These are phyloP conservation scores for Fraxinus angustifolia DNA, from an alignment of 305 asterid species.

Conservation along the genomic window DNA sequence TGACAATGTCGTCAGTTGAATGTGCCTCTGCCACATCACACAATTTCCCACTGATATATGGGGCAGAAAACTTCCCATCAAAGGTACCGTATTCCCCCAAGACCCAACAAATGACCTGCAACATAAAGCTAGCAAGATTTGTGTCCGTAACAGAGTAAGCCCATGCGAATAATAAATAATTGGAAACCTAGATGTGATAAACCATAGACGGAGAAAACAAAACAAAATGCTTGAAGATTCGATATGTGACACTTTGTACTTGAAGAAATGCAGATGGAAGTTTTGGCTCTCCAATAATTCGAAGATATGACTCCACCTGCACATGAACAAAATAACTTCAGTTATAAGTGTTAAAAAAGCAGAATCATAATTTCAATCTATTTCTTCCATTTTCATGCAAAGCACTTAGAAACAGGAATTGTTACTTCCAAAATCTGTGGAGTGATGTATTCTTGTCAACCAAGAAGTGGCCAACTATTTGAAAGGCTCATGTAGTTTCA, in stretches of 20 bases:
- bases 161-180: not conserved
- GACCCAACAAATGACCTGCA: constrained; percentile 95
- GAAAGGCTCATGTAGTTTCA: not conserved
- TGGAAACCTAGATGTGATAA: constrained; percentile 17
- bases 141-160: not conserved
- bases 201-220: not conserved
- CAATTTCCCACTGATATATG: constrained; percentile 84
- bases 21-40: constrained; percentile 91
- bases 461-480: not conserved
- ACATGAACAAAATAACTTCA: constrained; percentile 25
- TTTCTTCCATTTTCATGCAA: not conserved
- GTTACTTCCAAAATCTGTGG: constrained; percentile 1
- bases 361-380: constrained; percentile 19
- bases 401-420: constrained; percentile 5
- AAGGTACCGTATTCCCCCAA: constrained; percentile 95
- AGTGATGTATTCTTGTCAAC: not conserved
- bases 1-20: constrained; percentile 78
- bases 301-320: constrained; percentile 95
- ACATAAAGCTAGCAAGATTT: constrained; percentile 17
- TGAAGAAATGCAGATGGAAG: constrained; percentile 96
- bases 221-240: not conserved
- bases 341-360: constrained; percentile 26
- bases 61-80: constrained; percentile 85
- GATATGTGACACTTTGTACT: constrained; percentile 36
- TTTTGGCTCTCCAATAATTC: constrained; percentile 89